Evolutionary conservation across 1,139 yeast species (phyloP).

Genomic region (Candida tetrigidarum): DNA sequence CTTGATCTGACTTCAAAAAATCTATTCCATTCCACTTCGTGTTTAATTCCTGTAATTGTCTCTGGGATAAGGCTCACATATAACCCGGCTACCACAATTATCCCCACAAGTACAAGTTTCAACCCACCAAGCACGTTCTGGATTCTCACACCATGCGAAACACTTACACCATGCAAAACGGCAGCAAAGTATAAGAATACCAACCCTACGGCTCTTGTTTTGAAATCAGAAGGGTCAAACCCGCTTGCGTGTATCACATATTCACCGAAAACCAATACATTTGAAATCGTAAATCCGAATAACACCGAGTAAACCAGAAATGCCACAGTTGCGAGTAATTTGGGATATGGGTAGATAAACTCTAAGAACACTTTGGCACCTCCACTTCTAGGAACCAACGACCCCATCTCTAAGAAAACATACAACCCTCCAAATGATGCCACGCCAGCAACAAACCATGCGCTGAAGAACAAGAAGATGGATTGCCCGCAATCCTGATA

Average conservation of each 20-base stretch:
- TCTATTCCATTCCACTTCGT: constrained; percentile 37
- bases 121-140: constrained; percentile 62
- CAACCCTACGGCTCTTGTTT: constrained; percentile 49
- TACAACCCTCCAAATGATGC: constrained; percentile 69
- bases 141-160: constrained; percentile 53
- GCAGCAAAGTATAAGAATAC: constrained; percentile 46
- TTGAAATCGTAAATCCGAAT: constrained; percentile 68
- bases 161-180: constrained; percentile 56
- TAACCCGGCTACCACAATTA: constrained; percentile 55
- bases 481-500: constrained; percentile 72
- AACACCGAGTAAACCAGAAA: constrained; percentile 59
- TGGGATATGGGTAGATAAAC: constrained; percentile 63
- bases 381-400: constrained; percentile 72
- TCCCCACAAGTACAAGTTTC: constrained; percentile 50
- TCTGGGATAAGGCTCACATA: constrained; percentile 52
- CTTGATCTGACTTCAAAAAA: constrained; percentile 32
- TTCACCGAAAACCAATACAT: constrained; percentile 73
- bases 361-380: constrained; percentile 76
- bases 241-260: constrained; percentile 59
- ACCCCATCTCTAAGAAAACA: constrained; percentile 69
- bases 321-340: constrained; percentile 60
- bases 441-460: constrained; percentile 65
- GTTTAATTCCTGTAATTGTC: constrained; percentile 43
- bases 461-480: constrained; percentile 56
- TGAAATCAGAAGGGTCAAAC: constrained; percentile 38